Base-by-base conservation (phyloP, 805 yeast species). In the Candida germanica region DNA sequence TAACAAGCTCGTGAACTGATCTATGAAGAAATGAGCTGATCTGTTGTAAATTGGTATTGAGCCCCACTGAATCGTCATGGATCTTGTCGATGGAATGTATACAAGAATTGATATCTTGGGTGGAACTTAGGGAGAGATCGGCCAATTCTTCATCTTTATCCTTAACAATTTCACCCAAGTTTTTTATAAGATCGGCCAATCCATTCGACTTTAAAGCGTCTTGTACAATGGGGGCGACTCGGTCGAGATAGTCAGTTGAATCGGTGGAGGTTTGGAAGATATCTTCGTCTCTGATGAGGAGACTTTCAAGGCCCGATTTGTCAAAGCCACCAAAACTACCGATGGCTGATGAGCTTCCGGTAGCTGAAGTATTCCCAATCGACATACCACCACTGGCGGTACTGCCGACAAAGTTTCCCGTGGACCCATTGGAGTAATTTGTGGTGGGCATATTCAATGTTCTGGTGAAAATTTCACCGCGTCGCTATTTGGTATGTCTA, bases 161-260 rank as follows among this genome's bases (percentile, higher is more conserved):
- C 28, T 64, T 53, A n/a, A 81, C 79, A 20, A 79, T 73, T 10
- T 63, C 69, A 38, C 78, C 80, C 38, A 87, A 62, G 43, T 63
- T 70, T 15, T 61, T 68, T 23, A 83, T 64, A 41, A 87, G 65
- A 12, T 71, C 77, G 5, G 79, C 71, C 23, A 85, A 65, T 0
- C 77, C 66, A 43, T 76, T 67, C 12, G 69, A 60, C 34, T 65
- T 66, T 28, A 87, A 59, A 14, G 88, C 81, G 7, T 77, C 72
- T 48, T 76, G 78, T 44, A 87, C 71, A 12, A 84, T 71, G 1
- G 94, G 94, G 2, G 87, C 83, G 40, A 87, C 69, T 55, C 84
- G 87, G 44, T 87, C 95, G 26, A 87, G 57, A 55, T 81, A 85
- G 48, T 83, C 89, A 38, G 79, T 83, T 3, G 83, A 75, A 31